Percentiles rank a stretch among this genome's conserved stretches.
phyloP scores from a whole-genome alignment of 345 rosid genomes.

The Citrus medica region DNA sequence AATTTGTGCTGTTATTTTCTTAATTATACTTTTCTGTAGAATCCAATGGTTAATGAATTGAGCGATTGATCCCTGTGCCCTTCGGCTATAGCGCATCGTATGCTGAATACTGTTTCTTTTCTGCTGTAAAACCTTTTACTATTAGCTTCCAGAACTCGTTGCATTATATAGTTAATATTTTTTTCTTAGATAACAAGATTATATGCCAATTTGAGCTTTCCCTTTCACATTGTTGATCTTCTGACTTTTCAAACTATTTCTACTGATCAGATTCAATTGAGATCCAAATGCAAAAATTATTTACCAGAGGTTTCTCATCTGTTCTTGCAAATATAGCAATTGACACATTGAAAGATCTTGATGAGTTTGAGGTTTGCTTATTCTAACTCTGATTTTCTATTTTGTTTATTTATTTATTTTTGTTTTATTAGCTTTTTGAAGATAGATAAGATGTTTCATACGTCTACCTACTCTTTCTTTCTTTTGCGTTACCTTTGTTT shows the following conservation, averaged over 20 bases:
- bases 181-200: not conserved
- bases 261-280: conserved; percentile 57
- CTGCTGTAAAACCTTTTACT: not conserved
- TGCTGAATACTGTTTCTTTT: not conserved
- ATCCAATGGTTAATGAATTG: not conserved
- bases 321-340: conserved; percentile 57
- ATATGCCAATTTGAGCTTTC: not conserved
- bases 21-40: not conserved
- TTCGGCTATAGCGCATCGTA: not conserved
- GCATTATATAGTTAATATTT: not conserved
- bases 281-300: conserved; percentile 46
- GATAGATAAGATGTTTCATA: not conserved
- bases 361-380: conserved; percentile 69
- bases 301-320: conserved; percentile 51
- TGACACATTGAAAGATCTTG: conserved; percentile 55
- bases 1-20: not conserved
- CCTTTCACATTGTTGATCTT: not conserved
- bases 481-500: not conserved
- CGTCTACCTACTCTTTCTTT: not conserved
- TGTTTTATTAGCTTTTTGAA: conserved; percentile 2
- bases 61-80: not conserved
- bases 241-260: conserved; percentile 1
- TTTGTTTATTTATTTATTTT: not conserved
- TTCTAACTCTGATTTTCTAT: not conserved
- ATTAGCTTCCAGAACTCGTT: not conserved